Evolutionary conservation across 345 rosid species (phyloP).

Genomic region (Corchorus capsularis): DNA sequence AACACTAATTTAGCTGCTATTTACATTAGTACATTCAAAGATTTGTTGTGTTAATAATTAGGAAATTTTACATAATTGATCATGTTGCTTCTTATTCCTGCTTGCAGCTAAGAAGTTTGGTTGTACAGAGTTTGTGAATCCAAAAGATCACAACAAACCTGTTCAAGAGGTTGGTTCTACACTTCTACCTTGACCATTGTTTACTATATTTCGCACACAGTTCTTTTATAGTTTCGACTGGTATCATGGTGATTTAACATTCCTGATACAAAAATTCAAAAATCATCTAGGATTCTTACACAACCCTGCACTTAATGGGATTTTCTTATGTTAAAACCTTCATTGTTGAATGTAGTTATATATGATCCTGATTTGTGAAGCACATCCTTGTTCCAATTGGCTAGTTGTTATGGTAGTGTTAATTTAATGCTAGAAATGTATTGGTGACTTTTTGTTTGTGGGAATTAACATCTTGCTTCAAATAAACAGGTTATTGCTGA

Average conservation of each 20-base stretch:
- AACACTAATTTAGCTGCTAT: not conserved
- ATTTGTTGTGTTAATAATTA: not conserved
- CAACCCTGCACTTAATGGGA: not conserved
- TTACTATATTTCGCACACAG: not conserved
- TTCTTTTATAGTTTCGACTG: not conserved
- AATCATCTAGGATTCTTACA: not conserved
- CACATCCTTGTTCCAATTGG: not conserved
- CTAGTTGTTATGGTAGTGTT: not conserved
- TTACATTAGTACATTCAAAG: not conserved
- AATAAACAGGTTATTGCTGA: slow-evolving; percentile 60
- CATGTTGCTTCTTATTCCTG: slow-evolving; percentile 15
- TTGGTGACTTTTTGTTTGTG: not conserved
- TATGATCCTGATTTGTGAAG: not conserved
- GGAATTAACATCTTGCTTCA: slow-evolving; percentile 5
- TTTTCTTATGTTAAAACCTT: not conserved
- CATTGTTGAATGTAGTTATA: not conserved
- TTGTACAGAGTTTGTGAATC: slow-evolving; percentile 67
- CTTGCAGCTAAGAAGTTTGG: slow-evolving; percentile 68
- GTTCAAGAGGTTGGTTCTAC: slow-evolving; percentile 56
- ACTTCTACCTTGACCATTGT: not conserved
- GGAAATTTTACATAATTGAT: not conserved
- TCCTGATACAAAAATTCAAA: not conserved
- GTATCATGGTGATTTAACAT: not conserved
- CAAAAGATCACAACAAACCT: slow-evolving; percentile 64
- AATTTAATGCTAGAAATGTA: not conserved